Conservation (phyloP, 805 yeast species). For the Spathaspora gorwiae region DNA sequence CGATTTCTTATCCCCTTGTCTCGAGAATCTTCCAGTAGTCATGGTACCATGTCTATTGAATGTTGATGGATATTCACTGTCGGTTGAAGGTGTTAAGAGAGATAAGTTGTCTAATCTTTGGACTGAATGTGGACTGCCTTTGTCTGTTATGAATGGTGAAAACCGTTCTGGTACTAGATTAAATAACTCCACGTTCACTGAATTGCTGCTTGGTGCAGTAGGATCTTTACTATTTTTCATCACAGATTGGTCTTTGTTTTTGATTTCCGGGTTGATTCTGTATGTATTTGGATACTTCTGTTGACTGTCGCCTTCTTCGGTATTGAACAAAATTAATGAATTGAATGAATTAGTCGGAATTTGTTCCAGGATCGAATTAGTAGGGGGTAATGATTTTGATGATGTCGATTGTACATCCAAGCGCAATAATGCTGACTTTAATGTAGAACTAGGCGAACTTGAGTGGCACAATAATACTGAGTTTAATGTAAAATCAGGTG, state of each 20-base stretch:
- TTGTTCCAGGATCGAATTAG: constrained; percentile 10
- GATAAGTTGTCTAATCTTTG: constrained; percentile 18
- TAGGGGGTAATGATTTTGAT: constrained; percentile 24
- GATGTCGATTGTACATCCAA: constrained; percentile 23
- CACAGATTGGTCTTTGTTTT: background rate
- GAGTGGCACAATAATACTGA: too few species aligned
- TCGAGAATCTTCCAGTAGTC: too few species aligned
- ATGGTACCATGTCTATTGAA: too few species aligned
- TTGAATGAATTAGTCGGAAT: constrained; percentile 18
- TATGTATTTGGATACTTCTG: constrained; percentile 24
- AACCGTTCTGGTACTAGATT: constrained; percentile 39
- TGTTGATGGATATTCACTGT: background rate
- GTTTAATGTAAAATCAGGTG: too few species aligned
- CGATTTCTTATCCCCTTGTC: background rate
- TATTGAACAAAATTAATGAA: constrained; percentile 19
- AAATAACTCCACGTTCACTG: constrained; percentile 1
- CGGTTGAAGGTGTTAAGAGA: constrained; percentile 8
- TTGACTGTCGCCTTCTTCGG: constrained; percentile 1
- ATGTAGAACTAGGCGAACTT: background rate
- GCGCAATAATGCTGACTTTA: constrained; percentile 4
- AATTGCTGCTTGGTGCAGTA: background rate
- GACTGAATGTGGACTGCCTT: constrained; percentile 19
- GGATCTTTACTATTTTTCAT: background rate
- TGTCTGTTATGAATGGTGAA: constrained; percentile 37
- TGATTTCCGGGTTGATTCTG: constrained; percentile 10